Conservation (phyloP, 345 rosid species). For the sweet orange (Citrus sinensis) region DNA sequence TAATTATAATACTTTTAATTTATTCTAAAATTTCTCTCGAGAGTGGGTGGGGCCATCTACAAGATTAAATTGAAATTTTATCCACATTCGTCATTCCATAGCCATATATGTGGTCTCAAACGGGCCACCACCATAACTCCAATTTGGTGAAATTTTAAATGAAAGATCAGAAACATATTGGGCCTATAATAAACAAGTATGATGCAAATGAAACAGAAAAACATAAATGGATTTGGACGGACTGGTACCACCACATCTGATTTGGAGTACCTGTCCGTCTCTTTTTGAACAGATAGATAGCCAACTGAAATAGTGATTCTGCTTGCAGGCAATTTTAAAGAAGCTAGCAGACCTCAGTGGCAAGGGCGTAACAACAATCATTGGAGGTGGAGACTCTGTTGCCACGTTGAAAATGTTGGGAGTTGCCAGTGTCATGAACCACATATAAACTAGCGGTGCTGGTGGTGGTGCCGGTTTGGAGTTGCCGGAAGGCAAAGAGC, state of each 20-base stretch:
- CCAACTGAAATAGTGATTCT: background rate
- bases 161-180: too few species aligned
- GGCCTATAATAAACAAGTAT: too few species aligned
- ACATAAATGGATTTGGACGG: background rate
- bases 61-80: too few species aligned
- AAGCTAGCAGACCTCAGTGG: conserved; percentile 81
- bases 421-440: conserved; percentile 74
- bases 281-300: background rate
- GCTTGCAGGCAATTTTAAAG: conserved; percentile 70
- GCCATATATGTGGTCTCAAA: too few species aligned
- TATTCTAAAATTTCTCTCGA: too few species aligned
- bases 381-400: conserved; percentile 85
- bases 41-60: too few species aligned
- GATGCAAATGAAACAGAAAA: too few species aligned
- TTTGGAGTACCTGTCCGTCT: background rate
- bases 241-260: too few species aligned
- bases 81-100: too few species aligned
- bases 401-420: conserved; percentile 71
- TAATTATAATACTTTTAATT: too few species aligned
- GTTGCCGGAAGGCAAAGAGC: conserved; percentile 60
- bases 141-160: too few species aligned
- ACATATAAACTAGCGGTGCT: conserved; percentile 74
- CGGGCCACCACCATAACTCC: too few species aligned
- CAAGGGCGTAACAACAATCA: conserved; percentile 76
- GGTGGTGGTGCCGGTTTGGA: conserved; percentile 36